These are phyloP conservation scores for Podaxis sp. DNA, from an alignment of 768 basidiomycete species.

Conservation along the genomic window DNA sequence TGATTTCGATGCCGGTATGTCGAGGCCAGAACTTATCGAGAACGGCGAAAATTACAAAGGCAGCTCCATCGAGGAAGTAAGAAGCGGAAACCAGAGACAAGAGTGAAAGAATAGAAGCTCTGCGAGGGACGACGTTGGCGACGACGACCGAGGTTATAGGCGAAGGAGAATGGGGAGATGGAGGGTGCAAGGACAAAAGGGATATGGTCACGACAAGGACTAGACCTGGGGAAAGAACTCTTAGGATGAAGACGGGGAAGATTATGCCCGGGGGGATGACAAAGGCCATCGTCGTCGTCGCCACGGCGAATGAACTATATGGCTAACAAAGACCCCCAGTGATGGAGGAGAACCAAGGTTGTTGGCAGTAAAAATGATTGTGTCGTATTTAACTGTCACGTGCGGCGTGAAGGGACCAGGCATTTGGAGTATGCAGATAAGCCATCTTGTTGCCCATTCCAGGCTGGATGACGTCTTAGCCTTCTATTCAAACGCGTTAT, in stretches of 20 bases:
- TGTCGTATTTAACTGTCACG: constrained; percentile 11
- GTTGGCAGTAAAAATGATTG: constrained; percentile 1
- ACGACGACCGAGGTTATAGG: constrained; percentile 79
- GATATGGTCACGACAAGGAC: constrained; percentile 61
- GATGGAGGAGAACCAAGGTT: constrained; percentile 11
- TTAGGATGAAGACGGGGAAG: constrained; percentile 47
- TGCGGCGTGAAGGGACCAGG: background rate
- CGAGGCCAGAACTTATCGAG: constrained; percentile 62
- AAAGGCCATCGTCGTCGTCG: constrained; percentile 25
- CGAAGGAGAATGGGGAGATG: constrained; percentile 45
- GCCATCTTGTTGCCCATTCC: background rate
- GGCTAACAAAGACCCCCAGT: background rate
- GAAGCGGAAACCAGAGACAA: constrained; percentile 68
- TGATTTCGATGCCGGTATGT: constrained; percentile 61
- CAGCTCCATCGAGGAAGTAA: constrained; percentile 73
- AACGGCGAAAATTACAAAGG: constrained; percentile 63
- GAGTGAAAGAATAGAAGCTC: constrained; percentile 66
- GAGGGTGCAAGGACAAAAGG: constrained; percentile 46
- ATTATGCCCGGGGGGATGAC: constrained; percentile 13
- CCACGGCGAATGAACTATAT: constrained; percentile 9
- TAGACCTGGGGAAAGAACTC: constrained; percentile 64
- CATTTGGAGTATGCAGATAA: background rate
- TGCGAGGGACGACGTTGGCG: constrained; percentile 67
- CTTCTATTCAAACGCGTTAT: background rate
- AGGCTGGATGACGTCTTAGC: constrained; percentile 1